These are phyloP conservation scores for Coffea humblotiana DNA, from an alignment of 305 asterid species.

Conservation along the genomic window DNA sequence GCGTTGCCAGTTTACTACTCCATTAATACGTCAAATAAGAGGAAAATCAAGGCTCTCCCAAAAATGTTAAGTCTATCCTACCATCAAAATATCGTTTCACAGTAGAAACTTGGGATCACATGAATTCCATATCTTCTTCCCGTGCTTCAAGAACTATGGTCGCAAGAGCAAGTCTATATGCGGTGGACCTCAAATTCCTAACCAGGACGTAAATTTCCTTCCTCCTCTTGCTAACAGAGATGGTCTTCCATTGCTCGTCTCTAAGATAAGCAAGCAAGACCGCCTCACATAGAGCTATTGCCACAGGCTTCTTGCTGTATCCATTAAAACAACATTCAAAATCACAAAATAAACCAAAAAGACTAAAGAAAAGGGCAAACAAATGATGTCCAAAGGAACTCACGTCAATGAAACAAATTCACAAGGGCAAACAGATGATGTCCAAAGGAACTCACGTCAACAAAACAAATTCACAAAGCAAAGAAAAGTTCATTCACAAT, in stretches of 20 bases:
- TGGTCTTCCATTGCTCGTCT: slow-evolving; percentile 69
- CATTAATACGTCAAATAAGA: no score
- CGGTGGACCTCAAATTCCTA: slow-evolving; percentile 80
- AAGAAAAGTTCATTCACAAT: neutral
- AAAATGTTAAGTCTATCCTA: no score
- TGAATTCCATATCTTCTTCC: slow-evolving; percentile 46
- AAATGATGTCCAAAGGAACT: neutral
- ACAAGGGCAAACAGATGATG: neutral
- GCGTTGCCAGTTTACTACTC: no score
- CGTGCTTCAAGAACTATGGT: slow-evolving; percentile 70
- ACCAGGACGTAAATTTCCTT: slow-evolving; percentile 77
- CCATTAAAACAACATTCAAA: slow-evolving; percentile 13
- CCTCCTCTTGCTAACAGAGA: slow-evolving; percentile 48
- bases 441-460: neutral
- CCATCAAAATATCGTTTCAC: no score
- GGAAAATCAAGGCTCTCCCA: no score
- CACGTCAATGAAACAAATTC: neutral
- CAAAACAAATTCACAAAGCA: neutral
- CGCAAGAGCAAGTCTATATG: slow-evolving; percentile 83
- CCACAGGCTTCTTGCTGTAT: slow-evolving; percentile 75
- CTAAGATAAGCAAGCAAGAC: slow-evolving; percentile 61
- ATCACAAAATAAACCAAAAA: neutral
- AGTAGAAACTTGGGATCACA: no score
- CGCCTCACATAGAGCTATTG: slow-evolving; percentile 73
- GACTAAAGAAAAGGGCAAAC: neutral